These are phyloP conservation scores for Sporothrix protearum DNA, from an alignment of 2,329 filamentous ascomycete species.

Conservation along the genomic window DNA sequence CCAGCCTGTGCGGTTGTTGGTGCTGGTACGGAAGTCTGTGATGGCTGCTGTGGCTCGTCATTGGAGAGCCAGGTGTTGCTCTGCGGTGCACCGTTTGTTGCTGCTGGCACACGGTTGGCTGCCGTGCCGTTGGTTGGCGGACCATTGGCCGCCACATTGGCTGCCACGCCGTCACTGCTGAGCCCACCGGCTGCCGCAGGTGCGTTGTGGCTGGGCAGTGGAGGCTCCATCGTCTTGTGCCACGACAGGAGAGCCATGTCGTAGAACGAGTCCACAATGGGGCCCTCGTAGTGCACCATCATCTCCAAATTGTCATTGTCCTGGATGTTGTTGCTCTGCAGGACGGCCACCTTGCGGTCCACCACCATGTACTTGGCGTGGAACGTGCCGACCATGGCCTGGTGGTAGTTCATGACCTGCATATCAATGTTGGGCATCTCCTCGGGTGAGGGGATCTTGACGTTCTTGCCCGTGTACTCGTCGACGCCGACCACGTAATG, in stretches of 20 bases:
- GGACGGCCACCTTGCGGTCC: constrained; percentile 64
- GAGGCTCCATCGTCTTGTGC: constrained; percentile 59
- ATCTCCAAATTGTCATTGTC: constrained; percentile 80
- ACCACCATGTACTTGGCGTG: constrained; percentile 76
- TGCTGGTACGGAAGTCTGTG: background rate
- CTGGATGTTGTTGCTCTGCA: constrained; percentile 76
- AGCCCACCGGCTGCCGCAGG: constrained; percentile 43
- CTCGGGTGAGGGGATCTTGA: constrained; percentile 58
- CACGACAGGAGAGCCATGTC: constrained; percentile 71
- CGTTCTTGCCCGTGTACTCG: constrained; percentile 54
- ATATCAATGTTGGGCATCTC: constrained; percentile 71
- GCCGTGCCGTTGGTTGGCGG: background rate
- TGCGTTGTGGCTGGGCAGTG: constrained; percentile 52
- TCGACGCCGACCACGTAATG: constrained; percentile 58
- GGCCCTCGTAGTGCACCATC: constrained; percentile 71
- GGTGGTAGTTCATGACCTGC: constrained; percentile 70
- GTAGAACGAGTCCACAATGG: constrained; percentile 72
- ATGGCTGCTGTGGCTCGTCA: background rate
- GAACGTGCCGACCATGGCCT: constrained; percentile 67
- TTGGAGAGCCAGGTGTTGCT: background rate
- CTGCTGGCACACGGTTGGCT: background rate
- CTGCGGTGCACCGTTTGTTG: background rate
- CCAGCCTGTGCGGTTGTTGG: background rate
- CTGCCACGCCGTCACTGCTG: background rate
- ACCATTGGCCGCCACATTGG: no score